Evolutionary conservation across 164 flowering plant species (phyloP).

Genomic region (Vitis labrusca): DNA sequence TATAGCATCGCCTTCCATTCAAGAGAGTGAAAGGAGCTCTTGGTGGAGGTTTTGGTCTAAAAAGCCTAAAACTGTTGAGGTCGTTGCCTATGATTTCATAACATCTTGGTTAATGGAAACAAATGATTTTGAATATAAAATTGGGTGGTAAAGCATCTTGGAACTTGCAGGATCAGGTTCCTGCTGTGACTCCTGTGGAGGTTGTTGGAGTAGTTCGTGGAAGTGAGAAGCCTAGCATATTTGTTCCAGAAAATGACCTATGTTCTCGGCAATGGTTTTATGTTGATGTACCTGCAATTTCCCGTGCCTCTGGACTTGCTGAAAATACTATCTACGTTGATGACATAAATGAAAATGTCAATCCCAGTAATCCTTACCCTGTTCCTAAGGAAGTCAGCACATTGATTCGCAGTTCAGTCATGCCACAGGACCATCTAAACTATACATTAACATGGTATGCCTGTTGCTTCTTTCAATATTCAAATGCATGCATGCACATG

Average conservation of each 20-base stretch:
- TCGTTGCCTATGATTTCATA: constrained; percentile 20
- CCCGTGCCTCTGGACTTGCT: constrained; percentile 68
- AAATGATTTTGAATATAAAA: constrained; percentile 8
- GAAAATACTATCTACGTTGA: constrained; percentile 72
- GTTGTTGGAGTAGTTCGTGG: constrained; percentile 85
- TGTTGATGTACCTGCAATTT: constrained; percentile 84
- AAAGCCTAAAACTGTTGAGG: constrained; percentile 48
- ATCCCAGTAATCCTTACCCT: constrained; percentile 84
- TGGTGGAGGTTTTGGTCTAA: constrained; percentile 85
- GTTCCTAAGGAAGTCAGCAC: constrained; percentile 79
- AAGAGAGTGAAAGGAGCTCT: constrained; percentile 32
- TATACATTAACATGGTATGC: constrained; percentile 81
- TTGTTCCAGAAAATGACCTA: constrained; percentile 92
- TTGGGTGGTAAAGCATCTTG: constrained; percentile 3
- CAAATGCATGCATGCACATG: not conserved
- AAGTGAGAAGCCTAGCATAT: constrained; percentile 92
- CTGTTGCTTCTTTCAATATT: not conserved
- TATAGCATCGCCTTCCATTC: constrained; percentile 15
- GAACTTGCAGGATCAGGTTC: constrained; percentile 44
- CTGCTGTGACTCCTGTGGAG: constrained; percentile 41
- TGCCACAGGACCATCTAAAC: constrained; percentile 97
- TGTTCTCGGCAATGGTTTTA: constrained; percentile 82
- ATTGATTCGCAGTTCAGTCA: constrained; percentile 77
- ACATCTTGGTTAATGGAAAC: constrained; percentile 5
- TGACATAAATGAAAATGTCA: constrained; percentile 68